Percentiles rank a stretch among this genome's conserved stretches.
Evolutionary conservation across 257 asterid genomes (phyloP).

Genomic region (Penstemon barbatus): DNA sequence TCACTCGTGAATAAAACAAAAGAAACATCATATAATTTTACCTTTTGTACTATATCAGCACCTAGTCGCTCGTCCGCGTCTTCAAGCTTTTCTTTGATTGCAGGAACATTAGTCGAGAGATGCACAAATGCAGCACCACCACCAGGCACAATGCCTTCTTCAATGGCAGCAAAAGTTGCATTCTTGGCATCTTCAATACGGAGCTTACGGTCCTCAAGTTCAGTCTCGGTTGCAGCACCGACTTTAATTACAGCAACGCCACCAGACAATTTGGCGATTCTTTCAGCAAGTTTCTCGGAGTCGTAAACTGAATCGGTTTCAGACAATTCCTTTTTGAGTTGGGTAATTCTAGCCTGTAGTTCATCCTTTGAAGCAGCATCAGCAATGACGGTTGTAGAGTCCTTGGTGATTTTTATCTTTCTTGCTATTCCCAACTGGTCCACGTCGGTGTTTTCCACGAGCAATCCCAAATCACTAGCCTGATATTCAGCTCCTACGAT

Average conservation of each 20-base stretch:
- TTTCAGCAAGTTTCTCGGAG: constrained; percentile 86
- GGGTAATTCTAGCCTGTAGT: constrained; percentile 85
- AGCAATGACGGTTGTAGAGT: constrained; percentile 87
- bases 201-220: constrained; percentile 94
- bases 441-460: constrained; percentile 72
- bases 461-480: constrained; percentile 82
- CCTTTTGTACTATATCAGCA: constrained; percentile 97
- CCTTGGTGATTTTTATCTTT: constrained; percentile 72
- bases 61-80: constrained; percentile 89
- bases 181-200: constrained; percentile 97
- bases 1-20: too few species aligned
- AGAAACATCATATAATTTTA: constrained; percentile 15
- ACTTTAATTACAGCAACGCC: constrained; percentile 98
- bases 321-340: constrained; percentile 70
- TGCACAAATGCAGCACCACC: constrained; percentile 98
- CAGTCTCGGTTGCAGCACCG: constrained; percentile 97
- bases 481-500: constrained; percentile 88
- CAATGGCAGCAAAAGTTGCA: constrained; percentile 98
- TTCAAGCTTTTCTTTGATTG: constrained; percentile 76
- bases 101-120: constrained; percentile 68
- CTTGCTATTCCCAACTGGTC: constrained; percentile 90
- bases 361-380: constrained; percentile 99
- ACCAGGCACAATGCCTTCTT: constrained; percentile 99
- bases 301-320: constrained; percentile 88
- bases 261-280: constrained; percentile 94